phyloP scores from a whole-genome alignment of 768 basidiomycete species.

The Mycena belliarum region DNA sequence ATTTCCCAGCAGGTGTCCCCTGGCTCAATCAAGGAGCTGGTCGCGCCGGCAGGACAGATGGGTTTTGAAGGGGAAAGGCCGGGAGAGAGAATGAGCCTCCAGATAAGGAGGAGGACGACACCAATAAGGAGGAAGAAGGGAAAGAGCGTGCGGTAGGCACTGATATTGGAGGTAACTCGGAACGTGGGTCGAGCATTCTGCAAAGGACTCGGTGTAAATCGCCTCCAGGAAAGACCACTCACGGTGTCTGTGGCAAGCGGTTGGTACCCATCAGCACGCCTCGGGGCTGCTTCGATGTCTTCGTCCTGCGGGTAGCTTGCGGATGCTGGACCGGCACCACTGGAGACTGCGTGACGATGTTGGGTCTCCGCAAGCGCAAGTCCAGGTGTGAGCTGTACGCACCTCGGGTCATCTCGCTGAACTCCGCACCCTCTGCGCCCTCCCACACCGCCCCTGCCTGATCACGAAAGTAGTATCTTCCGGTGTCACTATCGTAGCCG shows the following conservation, averaged over 20 bases:
- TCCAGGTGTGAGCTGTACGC: not conserved
- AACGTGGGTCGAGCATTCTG: constrained; percentile 33
- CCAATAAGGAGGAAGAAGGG: constrained; percentile 74
- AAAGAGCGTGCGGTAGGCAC: constrained; percentile 61
- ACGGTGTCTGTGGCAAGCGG: constrained; percentile 55
- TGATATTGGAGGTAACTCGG: constrained; percentile 36
- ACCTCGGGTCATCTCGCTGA: constrained; percentile 57
- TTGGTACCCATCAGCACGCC: constrained; percentile 57
- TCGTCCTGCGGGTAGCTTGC: constrained; percentile 32
- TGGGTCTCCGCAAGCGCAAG: not conserved
- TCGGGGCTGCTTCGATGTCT: constrained; percentile 58
- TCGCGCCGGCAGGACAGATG: constrained; percentile 43
- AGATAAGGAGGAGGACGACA: constrained; percentile 61
- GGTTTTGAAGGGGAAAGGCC: constrained; percentile 35
- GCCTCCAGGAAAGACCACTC: constrained; percentile 20
- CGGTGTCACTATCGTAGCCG: constrained; percentile 75
- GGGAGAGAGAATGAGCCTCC: constrained; percentile 56
- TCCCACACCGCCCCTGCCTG: constrained; percentile 55
- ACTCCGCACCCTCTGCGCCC: constrained; percentile 62
- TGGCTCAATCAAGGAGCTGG: constrained; percentile 49
- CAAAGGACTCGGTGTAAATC: not conserved
- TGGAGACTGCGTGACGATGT: constrained; percentile 20
- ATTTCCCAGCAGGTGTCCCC: constrained; percentile 73
- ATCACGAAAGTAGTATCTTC: constrained; percentile 66
- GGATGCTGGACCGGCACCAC: constrained; percentile 2